Conservation (phyloP, 1,284 basidiomycete species). For the Bjerkandera adusta region DNA sequence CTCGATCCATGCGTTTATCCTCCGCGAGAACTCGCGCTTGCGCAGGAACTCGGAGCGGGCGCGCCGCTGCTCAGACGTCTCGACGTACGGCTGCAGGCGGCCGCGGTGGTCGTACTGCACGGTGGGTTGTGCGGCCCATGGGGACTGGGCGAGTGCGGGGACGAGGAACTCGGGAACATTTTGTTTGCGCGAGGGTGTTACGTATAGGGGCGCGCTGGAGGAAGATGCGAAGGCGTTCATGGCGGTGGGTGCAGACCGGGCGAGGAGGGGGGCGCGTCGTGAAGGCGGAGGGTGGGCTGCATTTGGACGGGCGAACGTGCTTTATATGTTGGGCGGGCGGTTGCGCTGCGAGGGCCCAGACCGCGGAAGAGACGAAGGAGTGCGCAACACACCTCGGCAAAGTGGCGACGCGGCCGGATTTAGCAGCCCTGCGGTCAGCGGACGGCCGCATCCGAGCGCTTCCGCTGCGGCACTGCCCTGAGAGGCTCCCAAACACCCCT, state of each 20-base stretch:
- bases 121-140: slow-evolving; percentile 3
- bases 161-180: neutral
- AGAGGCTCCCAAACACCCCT: neutral
- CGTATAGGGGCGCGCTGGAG: neutral
- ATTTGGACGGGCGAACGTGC: neutral
- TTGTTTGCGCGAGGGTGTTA: slow-evolving; percentile 1
- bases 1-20: slow-evolving; percentile 31
- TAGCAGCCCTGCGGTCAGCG: neutral
- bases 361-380: neutral
- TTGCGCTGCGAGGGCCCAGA: slow-evolving; percentile 1
- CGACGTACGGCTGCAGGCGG: slow-evolving; percentile 22
- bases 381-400: neutral
- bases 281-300: neutral
- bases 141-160: neutral
- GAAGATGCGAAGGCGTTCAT: slow-evolving; percentile 9
- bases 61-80: slow-evolving; percentile 28
- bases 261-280: neutral
- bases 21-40: slow-evolving; percentile 31
- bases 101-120: slow-evolving; percentile 17
- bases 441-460: slow-evolving; percentile 1
- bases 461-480: neutral
- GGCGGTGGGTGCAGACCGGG: neutral
- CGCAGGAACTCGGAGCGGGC: slow-evolving; percentile 32
- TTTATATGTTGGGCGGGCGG: slow-evolving; percentile 6
- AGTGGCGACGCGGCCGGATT: slow-evolving; percentile 1